Evolutionary conservation across 768 basidiomycete species (phyloP).

Genomic region (Lepiota brunneoincarnata): DNA sequence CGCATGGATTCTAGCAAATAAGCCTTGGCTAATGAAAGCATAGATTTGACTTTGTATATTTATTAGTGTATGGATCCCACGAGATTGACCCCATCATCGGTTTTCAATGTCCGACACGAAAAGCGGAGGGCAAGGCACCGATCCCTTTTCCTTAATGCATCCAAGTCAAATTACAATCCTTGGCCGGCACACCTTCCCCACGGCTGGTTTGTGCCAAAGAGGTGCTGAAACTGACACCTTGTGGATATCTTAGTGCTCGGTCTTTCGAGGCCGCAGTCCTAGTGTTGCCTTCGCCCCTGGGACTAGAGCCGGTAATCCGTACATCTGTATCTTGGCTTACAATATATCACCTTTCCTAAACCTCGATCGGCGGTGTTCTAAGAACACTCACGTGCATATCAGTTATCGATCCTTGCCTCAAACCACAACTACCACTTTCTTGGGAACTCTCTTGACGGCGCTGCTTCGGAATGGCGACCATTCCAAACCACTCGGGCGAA

Average conservation of each 20-base stretch:
- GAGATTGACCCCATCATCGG: slow-evolving; percentile 4
- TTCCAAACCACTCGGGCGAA: neutral
- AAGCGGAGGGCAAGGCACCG: no score
- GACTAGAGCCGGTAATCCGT: slow-evolving; percentile 13
- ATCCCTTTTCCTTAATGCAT: slow-evolving; percentile 4
- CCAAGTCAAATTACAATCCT: slow-evolving; percentile 14
- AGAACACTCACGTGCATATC: slow-evolving; percentile 1
- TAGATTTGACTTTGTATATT: slow-evolving; percentile 8
- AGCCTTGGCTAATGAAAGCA: slow-evolving; percentile 64
- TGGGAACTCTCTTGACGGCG: slow-evolving; percentile 9
- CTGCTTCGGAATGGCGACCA: neutral
- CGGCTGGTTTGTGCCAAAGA: slow-evolving; percentile 13
- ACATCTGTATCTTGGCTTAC: neutral
- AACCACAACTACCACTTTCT: slow-evolving; percentile 7
- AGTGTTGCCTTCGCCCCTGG: neutral
- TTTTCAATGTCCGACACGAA: slow-evolving; percentile 5
- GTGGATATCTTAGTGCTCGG: slow-evolving; percentile 11
- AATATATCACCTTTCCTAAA: neutral
- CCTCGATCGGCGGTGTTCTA: neutral
- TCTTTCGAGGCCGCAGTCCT: neutral
- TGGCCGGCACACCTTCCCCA: slow-evolving; percentile 3
- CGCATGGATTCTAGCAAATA: slow-evolving; percentile 77
- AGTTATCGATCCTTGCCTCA: neutral
- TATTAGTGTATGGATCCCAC: neutral
- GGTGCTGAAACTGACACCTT: slow-evolving; percentile 10